Evolutionary conservation across 306 rosid species (phyloP), one percentile per base, ranked within the genome.

Genomic region (Pyrus communis): DNA sequence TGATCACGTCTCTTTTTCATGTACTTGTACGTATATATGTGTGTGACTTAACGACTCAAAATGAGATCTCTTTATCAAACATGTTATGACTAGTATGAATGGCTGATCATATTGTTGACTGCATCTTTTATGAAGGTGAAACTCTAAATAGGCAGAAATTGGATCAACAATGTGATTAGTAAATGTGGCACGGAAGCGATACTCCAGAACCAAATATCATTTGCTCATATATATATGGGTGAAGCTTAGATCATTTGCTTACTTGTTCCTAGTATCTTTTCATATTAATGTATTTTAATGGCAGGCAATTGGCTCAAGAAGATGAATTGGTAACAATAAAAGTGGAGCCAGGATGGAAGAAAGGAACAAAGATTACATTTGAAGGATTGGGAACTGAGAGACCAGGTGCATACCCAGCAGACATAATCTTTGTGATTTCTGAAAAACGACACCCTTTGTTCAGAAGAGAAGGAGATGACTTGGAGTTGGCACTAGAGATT

Each of bases 341-440:
- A 54, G 96, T 96, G 45, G 74, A 89, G 73, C 98, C 99, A 0
- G 98, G 99, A 75, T 96, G 99, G 98, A 92, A 7, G 70, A 87
- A 86, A 68, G 97, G 99, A 54, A 96, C 99, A 18, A 91, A 77
- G 82, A 86, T 96, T 33, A 92, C 83, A 85, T 96, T 92, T 17
- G 90, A 86, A 86, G 97, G 97, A 61, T 86, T 81, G 85, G 97
- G 93, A 51, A 89, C 84, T 27, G 93, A 82, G 71, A 87, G 73
- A 42, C 80, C 80, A 0, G 90, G 89, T 23, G 58, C 63, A 23
- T 77, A 57, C 75, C 77, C 84, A 52, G 96, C 88, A 2, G 99
- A 89, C 78, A 67, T 91, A 35, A 45, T 81, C 52, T 87, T 88
- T 72, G 52, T 80, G 52, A 81, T 96, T 22, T 73, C 82, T 3